A percentile compares a stretch with the other conserved stretches of the same genome.
phyloP scores from a whole-genome alignment of 2,329 filamentous ascomycete species.

The Hirsutella rhossiliensis region DNA sequence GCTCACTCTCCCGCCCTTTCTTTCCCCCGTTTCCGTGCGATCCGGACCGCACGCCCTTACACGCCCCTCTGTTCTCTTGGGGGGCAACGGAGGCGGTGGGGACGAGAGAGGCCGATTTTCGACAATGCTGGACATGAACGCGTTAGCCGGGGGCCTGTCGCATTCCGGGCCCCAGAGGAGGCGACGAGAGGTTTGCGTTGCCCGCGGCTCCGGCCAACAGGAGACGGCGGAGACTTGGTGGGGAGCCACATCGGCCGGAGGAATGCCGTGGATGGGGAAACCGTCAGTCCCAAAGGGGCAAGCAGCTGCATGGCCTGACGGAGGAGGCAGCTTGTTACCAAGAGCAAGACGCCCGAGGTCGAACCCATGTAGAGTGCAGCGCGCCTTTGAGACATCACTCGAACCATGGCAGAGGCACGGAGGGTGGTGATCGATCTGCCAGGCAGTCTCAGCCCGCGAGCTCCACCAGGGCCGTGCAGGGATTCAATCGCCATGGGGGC shows the following conservation, averaged over 20 bases:
- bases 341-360: neutral
- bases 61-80: no score
- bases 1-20: neutral
- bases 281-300: constrained; percentile 4
- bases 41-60: neutral
- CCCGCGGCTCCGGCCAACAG: neutral
- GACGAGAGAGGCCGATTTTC: neutral
- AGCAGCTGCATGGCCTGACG: neutral
- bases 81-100: neutral
- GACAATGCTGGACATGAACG: neutral
- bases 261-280: constrained; percentile 4
- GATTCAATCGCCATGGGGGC: neutral
- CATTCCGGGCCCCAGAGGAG: constrained; percentile 6
- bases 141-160: constrained; percentile 1
- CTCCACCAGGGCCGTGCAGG: neutral
- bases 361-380: neutral
- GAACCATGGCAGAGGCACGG: constrained; percentile 3
- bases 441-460: neutral
- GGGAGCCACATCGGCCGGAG: neutral
- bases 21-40: neutral
- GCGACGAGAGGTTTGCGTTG: neutral
- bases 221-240: neutral
- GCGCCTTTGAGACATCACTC: constrained; percentile 3
- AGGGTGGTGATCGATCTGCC: neutral
- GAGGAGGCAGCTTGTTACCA: neutral